Percentiles rank a stretch among this genome's conserved stretches.
Conservation (phyloP, 805 yeast species). For the Zygosaccharomyces kombuchaensis region DNA sequence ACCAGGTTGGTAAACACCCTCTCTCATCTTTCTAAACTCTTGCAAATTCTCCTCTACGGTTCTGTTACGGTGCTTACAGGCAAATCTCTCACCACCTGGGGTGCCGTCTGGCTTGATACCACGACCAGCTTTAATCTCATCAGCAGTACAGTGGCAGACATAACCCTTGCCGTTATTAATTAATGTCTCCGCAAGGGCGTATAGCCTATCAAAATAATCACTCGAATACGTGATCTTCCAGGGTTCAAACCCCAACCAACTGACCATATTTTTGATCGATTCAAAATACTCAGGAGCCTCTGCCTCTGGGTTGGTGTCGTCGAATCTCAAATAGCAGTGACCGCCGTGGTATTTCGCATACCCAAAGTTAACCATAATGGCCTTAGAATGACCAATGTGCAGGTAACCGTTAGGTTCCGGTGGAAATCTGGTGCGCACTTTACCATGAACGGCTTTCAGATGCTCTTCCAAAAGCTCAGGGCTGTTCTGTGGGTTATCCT, state of each 20-base stretch:
- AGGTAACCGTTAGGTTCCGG: conserved; percentile 99
- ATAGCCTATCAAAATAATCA: conserved; percentile 87
- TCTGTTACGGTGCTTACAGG: conserved; percentile 72
- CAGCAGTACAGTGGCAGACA: conserved; percentile 90
- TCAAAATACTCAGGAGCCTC: conserved; percentile 90
- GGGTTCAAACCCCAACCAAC: conserved; percentile 93
- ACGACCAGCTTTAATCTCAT: conserved; percentile 83
- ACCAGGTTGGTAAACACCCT: conserved; percentile 84
- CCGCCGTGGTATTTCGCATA: conserved; percentile 86
- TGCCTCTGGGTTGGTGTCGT: conserved; percentile 98
- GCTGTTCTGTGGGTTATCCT: conserved; percentile 87
- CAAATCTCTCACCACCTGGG: conserved; percentile 85
- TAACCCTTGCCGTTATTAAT: conserved; percentile 72
- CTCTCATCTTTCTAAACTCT: conserved; percentile 87
- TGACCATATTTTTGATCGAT: conserved; percentile 76
- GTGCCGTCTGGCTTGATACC: conserved; percentile 91
- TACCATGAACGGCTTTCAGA: conserved; percentile 69
- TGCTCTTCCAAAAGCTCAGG: conserved; percentile 84
- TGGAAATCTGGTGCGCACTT: conserved; percentile 87
- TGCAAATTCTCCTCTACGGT: conserved; percentile 67
- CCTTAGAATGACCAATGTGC: conserved; percentile 98
- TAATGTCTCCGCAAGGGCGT: conserved; percentile 81
- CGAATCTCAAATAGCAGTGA: conserved; percentile 85
- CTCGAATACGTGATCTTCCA: conserved; percentile 94
- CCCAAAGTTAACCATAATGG: conserved; percentile 97